Evolutionary conservation across 2,329 filamentous ascomycete species (phyloP).

Genomic region (Epichloe amarillans): DNA sequence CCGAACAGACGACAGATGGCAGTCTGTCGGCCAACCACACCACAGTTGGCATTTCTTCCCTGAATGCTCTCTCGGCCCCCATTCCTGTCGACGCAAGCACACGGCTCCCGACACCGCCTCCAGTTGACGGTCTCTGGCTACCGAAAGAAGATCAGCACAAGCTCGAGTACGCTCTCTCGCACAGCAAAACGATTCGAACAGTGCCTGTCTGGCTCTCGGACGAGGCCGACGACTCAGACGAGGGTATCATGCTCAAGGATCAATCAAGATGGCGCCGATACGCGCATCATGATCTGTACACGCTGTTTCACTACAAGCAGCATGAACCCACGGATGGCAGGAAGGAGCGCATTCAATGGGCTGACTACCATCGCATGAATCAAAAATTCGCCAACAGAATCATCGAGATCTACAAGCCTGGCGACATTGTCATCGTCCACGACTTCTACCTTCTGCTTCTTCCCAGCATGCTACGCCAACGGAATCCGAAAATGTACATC

Average conservation of each 20-base stretch:
- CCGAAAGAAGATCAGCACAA: slow-evolving; percentile 54
- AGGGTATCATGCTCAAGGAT: slow-evolving; percentile 64
- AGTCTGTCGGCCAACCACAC: slow-evolving; percentile 12
- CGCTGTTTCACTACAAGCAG: slow-evolving; percentile 91
- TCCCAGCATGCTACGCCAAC: slow-evolving; percentile 76
- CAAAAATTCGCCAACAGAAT: slow-evolving; percentile 84
- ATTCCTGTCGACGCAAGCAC: slow-evolving; percentile 55
- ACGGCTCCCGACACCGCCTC: slow-evolving; percentile 41
- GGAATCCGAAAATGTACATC: slow-evolving; percentile 79
- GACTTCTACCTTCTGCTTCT: slow-evolving; percentile 89
- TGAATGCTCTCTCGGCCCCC: slow-evolving; percentile 68
- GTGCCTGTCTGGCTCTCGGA: slow-evolving; percentile 84
- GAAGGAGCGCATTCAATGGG: slow-evolving; percentile 71
- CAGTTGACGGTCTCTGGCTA: slow-evolving; percentile 57
- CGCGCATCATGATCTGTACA: slow-evolving; percentile 83
- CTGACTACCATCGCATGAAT: slow-evolving; percentile 88
- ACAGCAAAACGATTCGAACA: slow-evolving; percentile 63
- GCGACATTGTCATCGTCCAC: slow-evolving; percentile 84
- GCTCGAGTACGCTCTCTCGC: slow-evolving; percentile 60
- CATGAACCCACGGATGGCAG: slow-evolving; percentile 80
- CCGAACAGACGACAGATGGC: slow-evolving; percentile 25
- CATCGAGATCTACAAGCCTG: slow-evolving; percentile 76
- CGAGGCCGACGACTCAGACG: slow-evolving; percentile 50
- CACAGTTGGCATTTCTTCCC: slow-evolving; percentile 36
- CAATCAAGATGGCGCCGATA: slow-evolving; percentile 81